These are phyloP conservation scores for Lomentospora prolificans DNA, from an alignment of 2,329 filamentous ascomycete genomes.

Conservation along the genomic window DNA sequence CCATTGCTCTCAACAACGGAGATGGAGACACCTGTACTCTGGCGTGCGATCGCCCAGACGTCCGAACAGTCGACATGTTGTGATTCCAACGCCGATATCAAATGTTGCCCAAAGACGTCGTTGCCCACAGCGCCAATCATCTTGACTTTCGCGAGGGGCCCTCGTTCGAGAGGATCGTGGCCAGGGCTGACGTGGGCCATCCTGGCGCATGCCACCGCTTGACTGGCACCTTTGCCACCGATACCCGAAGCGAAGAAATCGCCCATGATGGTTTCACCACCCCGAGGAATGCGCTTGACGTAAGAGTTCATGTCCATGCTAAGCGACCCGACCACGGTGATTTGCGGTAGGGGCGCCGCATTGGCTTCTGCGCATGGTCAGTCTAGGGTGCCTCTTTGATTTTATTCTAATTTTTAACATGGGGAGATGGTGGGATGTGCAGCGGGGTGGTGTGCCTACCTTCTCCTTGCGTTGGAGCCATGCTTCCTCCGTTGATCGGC, in stretches of 20 bases:
- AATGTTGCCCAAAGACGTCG: constrained; percentile 37
- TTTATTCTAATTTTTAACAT: too few relatives aligned
- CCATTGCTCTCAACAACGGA: constrained; percentile 45
- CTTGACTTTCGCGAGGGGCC: constrained; percentile 24
- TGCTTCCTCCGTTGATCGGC: not conserved
- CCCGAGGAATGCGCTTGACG: constrained; percentile 54
- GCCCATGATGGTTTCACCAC: constrained; percentile 61
- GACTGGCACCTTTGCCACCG: constrained; percentile 69
- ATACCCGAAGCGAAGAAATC: constrained; percentile 34
- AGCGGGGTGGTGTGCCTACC: not conserved
- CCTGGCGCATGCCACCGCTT: constrained; percentile 58
- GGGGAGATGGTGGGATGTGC: not conserved
- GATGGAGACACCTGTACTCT: constrained; percentile 45
- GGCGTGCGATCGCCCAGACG: constrained; percentile 27
- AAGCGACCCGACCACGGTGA: constrained; percentile 61
- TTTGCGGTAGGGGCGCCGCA: constrained; percentile 17
- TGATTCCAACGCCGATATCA: constrained; percentile 33
- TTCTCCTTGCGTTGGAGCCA: not conserved
- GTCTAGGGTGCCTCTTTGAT: not conserved
- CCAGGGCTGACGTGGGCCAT: constrained; percentile 25
- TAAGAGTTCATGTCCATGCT: constrained; percentile 65
- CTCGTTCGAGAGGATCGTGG: not conserved
- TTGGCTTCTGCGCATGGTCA: not conserved
- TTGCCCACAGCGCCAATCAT: constrained; percentile 51
- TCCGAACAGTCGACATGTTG: constrained; percentile 37